Evolutionary conservation across 257 asterid species (phyloP).

Genomic region (Solanum lycopersicoides): DNA sequence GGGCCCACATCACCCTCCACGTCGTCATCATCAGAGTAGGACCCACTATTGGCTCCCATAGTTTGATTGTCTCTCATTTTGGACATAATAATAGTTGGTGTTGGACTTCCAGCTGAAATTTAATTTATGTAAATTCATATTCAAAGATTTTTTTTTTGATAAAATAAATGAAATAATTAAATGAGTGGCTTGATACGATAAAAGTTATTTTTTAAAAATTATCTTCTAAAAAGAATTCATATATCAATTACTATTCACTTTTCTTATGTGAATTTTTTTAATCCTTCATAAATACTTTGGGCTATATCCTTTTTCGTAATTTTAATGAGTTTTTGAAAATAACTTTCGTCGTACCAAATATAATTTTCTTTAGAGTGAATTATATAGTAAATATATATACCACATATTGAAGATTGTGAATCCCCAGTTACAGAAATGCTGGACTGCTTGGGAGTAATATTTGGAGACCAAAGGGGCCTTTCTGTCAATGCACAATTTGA

Average conservation of each 20-base stretch:
- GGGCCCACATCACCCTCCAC: constrained; percentile 55
- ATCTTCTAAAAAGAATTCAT: background rate
- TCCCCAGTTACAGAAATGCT: constrained; percentile 33
- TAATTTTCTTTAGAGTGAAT: background rate
- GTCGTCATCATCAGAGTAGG: constrained; percentile 75
- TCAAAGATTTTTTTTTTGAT: background rate
- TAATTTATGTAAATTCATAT: background rate
- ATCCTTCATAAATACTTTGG: background rate
- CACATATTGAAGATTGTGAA: constrained; percentile 66
- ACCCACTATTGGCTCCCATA: constrained; percentile 54
- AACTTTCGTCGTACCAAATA: background rate
- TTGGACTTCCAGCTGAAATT: constrained; percentile 56
- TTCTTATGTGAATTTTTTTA: background rate
- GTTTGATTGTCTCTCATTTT: constrained; percentile 27
- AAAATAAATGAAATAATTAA: background rate
- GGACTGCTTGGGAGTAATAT: constrained; percentile 19
- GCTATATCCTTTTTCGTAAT: background rate
- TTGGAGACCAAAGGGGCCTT: constrained; percentile 24
- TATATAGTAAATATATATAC: constrained; percentile 9
- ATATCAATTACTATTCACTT: background rate
- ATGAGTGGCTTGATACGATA: background rate
- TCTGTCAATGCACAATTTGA: constrained; percentile 21
- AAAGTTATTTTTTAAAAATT: background rate
- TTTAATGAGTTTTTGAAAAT: background rate
- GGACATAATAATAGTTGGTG: constrained; percentile 37